Evolutionary conservation across 352 stramenopile species (phyloP).

Genomic region (Globisporangium sylvaticum): DNA sequence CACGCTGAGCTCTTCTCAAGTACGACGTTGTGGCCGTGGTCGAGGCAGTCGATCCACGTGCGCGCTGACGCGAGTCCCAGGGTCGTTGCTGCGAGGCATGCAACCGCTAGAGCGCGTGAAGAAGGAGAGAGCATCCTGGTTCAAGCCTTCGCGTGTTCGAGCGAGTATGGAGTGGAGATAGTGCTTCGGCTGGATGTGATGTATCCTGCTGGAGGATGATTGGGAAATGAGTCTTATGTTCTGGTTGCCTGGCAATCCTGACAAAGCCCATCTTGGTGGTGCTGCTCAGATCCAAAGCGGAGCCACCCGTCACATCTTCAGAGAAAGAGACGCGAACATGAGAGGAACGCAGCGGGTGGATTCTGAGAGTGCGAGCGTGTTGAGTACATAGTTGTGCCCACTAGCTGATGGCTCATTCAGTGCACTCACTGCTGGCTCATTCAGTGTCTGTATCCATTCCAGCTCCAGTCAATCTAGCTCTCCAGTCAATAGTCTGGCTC

Average conservation of each 20-base stretch:
- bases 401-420: too few relatives aligned
- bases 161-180: background rate
- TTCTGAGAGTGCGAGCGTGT: too few relatives aligned
- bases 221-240: constrained; percentile 1
- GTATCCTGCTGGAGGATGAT: constrained; percentile 12
- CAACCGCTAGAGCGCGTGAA: background rate
- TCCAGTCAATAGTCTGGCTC: background rate
- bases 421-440: too few relatives aligned
- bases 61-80: constrained; percentile 6
- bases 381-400: too few relatives aligned
- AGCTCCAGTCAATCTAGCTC: too few relatives aligned
- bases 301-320: background rate
- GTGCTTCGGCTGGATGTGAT: background rate
- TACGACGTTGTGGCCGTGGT: constrained; percentile 27
- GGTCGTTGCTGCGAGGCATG: background rate
- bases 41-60: constrained; percentile 39
- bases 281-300: background rate
- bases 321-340: background rate
- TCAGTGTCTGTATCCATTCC: background rate
- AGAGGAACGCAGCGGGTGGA: background rate
- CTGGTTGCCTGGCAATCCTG: background rate
- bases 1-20: constrained; percentile 30
- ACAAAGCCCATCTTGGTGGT: background rate
- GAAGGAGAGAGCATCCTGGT: background rate
- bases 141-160: background rate